phyloP scores from a whole-genome alignment of 352 stramenopile genomes.

The Globisporangium paroecandrum region DNA sequence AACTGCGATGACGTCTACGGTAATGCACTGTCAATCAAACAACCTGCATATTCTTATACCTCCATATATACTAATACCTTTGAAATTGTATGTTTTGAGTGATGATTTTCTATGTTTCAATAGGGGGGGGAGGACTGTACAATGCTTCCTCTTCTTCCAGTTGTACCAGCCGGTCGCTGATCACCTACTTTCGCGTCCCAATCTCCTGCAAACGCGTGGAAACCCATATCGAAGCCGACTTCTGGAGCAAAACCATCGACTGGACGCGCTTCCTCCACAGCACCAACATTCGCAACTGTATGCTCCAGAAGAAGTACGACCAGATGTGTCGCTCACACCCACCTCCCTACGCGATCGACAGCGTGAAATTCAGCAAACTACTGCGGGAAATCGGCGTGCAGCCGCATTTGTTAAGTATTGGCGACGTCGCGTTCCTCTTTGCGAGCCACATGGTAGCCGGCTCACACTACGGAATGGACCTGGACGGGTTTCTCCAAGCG shows the following conservation, averaged over 20 bases:
- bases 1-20: too few relatives aligned
- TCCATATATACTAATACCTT: too few relatives aligned
- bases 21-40: too few relatives aligned
- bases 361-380: constrained; percentile 79
- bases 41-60: too few relatives aligned
- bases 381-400: constrained; percentile 59
- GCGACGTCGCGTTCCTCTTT: constrained; percentile 65
- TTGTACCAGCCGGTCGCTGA: background rate
- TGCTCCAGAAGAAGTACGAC: constrained; percentile 45
- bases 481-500: constrained; percentile 44
- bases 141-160: background rate
- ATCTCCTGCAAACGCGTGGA: constrained; percentile 32
- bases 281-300: constrained; percentile 28
- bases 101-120: too few relatives aligned
- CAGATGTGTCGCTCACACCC: constrained; percentile 51
- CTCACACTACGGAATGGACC: constrained; percentile 57
- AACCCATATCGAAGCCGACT: constrained; percentile 31
- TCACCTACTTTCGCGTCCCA: constrained; percentile 39
- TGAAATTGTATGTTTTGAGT: too few relatives aligned
- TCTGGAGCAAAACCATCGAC: constrained; percentile 61
- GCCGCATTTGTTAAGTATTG: constrained; percentile 44
- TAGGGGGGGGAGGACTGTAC: too few relatives aligned
- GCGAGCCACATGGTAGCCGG: constrained; percentile 32
- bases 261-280: constrained; percentile 31
- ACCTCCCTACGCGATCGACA: constrained; percentile 41